Percentiles rank a stretch among this genome's conserved stretches.
Evolutionary conservation across 1,284 basidiomycete genomes (phyloP).

Genomic region (Apiotrichum montevideense): DNA sequence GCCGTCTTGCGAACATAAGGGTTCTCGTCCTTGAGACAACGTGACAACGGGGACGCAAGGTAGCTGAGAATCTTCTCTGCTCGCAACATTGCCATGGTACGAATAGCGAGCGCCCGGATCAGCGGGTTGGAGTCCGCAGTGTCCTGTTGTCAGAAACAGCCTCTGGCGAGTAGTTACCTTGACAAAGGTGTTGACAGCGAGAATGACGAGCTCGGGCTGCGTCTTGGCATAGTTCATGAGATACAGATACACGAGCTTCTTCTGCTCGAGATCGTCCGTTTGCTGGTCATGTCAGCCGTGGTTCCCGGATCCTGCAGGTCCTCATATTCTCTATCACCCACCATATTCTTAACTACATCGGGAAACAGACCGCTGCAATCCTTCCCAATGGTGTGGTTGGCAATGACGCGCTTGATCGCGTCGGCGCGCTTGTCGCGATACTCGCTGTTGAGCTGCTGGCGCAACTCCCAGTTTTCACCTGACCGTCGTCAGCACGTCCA

Average conservation of each 20-base stretch:
- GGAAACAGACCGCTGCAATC: conserved; percentile 95
- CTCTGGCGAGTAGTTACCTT: conserved; percentile 44
- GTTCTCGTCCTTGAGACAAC: conserved; percentile 87
- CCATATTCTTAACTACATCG: conserved; percentile 98
- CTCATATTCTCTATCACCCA: conserved; percentile 17
- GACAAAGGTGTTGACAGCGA: conserved; percentile 98
- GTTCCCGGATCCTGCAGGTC: too few species aligned
- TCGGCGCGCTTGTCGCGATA: conserved; percentile 93
- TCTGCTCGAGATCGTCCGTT: conserved; percentile 51
- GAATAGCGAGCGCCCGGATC: conserved; percentile 89
- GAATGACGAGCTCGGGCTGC: conserved; percentile 93
- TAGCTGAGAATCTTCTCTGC: conserved; percentile 99
- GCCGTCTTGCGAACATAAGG: conserved; percentile 98
- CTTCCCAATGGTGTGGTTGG: conserved; percentile 94
- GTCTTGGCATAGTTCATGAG: conserved; percentile 99
- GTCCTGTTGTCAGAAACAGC: conserved; percentile 55
- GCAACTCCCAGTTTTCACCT: conserved; percentile 90
- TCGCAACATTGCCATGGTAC: conserved; percentile 94
- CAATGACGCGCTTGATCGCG: conserved; percentile 95
- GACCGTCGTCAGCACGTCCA: conserved; percentile 1
- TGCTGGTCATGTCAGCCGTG: conserved; percentile 29
- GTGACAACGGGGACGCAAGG: conserved; percentile 85
- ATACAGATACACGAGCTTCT: conserved; percentile 83
- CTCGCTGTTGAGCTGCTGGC: conserved; percentile 90
- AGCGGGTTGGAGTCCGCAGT: conserved; percentile 94